Conservation (phyloP, 2,329 filamentous ascomycete genomes). For the Shiraia sp. region DNA sequence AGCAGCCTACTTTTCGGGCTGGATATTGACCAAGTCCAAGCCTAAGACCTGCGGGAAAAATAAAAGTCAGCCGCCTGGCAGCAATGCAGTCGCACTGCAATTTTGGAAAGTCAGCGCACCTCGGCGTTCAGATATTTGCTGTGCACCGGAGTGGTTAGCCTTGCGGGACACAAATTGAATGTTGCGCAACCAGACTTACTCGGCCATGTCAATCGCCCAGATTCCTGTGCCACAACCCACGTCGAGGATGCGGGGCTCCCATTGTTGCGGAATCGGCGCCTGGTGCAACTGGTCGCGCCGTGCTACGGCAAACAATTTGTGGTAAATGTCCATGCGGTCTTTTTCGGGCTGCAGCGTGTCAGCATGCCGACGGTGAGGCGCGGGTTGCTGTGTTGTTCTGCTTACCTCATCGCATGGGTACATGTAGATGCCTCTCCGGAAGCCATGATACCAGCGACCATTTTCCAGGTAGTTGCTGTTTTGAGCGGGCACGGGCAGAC, state of each 20-base stretch:
- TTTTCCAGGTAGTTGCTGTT: slow-evolving; percentile 63
- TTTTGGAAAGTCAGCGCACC: slow-evolving; percentile 39
- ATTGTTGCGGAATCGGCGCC: slow-evolving; percentile 48
- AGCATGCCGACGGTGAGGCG: slow-evolving; percentile 9
- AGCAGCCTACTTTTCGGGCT: slow-evolving; percentile 57
- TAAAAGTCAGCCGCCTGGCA: slow-evolving; percentile 30
- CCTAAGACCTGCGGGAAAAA: slow-evolving; percentile 58
- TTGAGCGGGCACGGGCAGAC: slow-evolving; percentile 44
- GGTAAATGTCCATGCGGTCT: slow-evolving; percentile 79
- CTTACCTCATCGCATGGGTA: slow-evolving; percentile 76
- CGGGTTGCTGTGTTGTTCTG: not conserved
- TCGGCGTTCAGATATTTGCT: slow-evolving; percentile 61
- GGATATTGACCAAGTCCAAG: slow-evolving; percentile 65
- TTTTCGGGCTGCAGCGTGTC: slow-evolving; percentile 62
- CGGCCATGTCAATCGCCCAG: slow-evolving; percentile 86
- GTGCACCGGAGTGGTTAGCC: slow-evolving; percentile 34
- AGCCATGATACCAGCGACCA: slow-evolving; percentile 71
- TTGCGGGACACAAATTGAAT: slow-evolving; percentile 14
- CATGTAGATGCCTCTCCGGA: slow-evolving; percentile 70
- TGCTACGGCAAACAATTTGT: slow-evolving; percentile 73
- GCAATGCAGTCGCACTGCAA: slow-evolving; percentile 13
- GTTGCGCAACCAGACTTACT: slow-evolving; percentile 57
- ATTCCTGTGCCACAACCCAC: slow-evolving; percentile 88
- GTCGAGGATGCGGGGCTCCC: slow-evolving; percentile 59
- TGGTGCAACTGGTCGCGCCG: slow-evolving; percentile 56